These are phyloP conservation scores for Cutaneotrichosporon spelunceum DNA, from an alignment of 1,284 basidiomycete genomes.

Conservation along the genomic window DNA sequence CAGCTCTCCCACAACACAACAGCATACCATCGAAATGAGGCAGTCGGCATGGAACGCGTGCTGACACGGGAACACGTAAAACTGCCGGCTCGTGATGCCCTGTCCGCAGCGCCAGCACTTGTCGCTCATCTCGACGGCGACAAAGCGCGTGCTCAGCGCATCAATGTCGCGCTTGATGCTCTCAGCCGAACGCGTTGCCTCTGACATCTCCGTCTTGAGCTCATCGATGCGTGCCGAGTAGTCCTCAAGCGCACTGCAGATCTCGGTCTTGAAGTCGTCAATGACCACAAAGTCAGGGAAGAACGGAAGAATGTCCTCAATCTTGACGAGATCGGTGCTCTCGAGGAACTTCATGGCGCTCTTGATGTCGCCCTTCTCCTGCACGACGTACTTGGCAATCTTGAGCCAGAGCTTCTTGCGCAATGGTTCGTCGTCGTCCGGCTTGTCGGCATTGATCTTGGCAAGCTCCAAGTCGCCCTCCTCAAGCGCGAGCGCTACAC, in stretches of 20 bases:
- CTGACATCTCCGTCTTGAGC: constrained; percentile 93
- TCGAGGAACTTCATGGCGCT: constrained; percentile 95
- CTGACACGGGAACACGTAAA: constrained; percentile 98
- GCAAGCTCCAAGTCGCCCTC: constrained; percentile 91
- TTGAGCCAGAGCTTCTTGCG: constrained; percentile 96
- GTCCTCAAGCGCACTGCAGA: constrained; percentile 89
- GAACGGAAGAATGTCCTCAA: constrained; percentile 98
- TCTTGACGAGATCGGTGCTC: constrained; percentile 88
- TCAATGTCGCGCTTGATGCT: constrained; percentile 89
- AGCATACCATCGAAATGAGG: constrained; percentile 76
- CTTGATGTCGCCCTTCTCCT: constrained; percentile 96
- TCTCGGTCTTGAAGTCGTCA: constrained; percentile 99
- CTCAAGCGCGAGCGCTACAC: constrained; percentile 89
- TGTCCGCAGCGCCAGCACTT: constrained; percentile 77
- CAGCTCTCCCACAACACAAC: neutral
- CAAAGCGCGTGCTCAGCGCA: constrained; percentile 81
- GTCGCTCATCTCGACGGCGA: constrained; percentile 85
- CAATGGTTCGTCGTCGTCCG: constrained; percentile 79
- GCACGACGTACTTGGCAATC: constrained; percentile 94
- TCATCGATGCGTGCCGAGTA: constrained; percentile 88
- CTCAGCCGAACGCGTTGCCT: constrained; percentile 85
- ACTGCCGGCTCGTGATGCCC: constrained; percentile 77
- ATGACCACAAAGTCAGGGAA: constrained; percentile 99
- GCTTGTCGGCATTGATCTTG: constrained; percentile 88
- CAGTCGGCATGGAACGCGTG: constrained; percentile 95